A percentile compares a stretch with the other conserved stretches of the same genome.
phyloP scores from a whole-genome alignment of 768 basidiomycete genomes.

The Lactifluus rugatus region DNA sequence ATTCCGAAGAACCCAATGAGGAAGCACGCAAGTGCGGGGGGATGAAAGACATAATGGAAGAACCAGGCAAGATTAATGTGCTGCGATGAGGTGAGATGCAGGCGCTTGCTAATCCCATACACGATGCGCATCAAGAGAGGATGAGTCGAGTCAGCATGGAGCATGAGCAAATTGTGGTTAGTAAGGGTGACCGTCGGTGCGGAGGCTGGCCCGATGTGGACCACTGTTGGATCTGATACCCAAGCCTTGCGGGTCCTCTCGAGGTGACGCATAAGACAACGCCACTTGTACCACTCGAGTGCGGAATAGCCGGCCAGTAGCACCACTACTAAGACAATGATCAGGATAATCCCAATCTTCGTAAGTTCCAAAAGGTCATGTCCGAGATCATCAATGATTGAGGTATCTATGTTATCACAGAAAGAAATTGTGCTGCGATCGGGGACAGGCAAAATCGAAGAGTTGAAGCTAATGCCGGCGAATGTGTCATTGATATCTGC shows the following conservation, averaged over 20 bases:
- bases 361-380: conserved; percentile 68
- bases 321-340: conserved; percentile 61
- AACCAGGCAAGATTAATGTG: conserved; percentile 79
- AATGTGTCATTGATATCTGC: conserved; percentile 86
- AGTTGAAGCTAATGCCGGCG: conserved; percentile 57
- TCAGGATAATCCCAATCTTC: conserved; percentile 67
- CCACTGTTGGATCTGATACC: conserved; percentile 58
- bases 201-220: conserved; percentile 29
- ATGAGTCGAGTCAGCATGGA: conserved; percentile 58
- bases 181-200: conserved; percentile 51
- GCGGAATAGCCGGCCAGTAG: conserved; percentile 65
- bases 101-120: conserved; percentile 38
- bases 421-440: conserved; percentile 57
- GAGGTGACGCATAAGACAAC: conserved; percentile 53
- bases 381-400: conserved; percentile 79
- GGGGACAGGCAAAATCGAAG: conserved; percentile 70
- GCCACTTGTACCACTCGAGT: conserved; percentile 88
- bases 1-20: conserved; percentile 89
- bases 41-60: conserved; percentile 82
- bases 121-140: conserved; percentile 63
- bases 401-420: conserved; percentile 71
- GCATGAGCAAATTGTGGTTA: conserved; percentile 71
- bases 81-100: conserved; percentile 50
- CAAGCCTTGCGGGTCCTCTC: conserved; percentile 68
- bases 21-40: conserved; percentile 83